These are phyloP conservation scores for Kwoniella shivajii DNA, from an alignment of 1,284 basidiomycete genomes.

Conservation along the genomic window DNA sequence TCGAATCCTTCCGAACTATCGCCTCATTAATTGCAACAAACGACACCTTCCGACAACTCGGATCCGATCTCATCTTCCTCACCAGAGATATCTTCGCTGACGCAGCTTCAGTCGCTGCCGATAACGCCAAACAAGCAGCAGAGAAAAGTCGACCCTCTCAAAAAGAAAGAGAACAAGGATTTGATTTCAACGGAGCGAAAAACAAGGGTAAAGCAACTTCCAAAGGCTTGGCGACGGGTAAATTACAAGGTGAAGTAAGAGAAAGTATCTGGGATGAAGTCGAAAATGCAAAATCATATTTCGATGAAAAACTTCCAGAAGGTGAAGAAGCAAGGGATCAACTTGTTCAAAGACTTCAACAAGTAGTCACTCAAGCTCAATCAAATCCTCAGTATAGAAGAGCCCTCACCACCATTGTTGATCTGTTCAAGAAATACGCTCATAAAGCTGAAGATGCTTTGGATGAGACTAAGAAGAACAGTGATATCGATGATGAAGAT, in stretches of 20 bases:
- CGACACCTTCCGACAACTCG: slow-evolving; percentile 52
- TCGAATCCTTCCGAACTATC: slow-evolving; percentile 54
- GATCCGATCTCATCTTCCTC: slow-evolving; percentile 54
- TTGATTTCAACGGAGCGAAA: slow-evolving; percentile 48
- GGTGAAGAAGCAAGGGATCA: slow-evolving; percentile 56
- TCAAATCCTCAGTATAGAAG: slow-evolving; percentile 53
- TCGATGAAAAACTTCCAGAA: slow-evolving; percentile 55
- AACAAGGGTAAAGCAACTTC: slow-evolving; percentile 51
- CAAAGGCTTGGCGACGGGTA: slow-evolving; percentile 45
- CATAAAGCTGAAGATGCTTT: slow-evolving; percentile 53
- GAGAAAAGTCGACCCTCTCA: slow-evolving; percentile 45
- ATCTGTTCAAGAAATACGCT: slow-evolving; percentile 56
- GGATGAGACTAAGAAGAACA: slow-evolving; percentile 50
- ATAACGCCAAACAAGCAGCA: slow-evolving; percentile 42
- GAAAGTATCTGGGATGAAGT: slow-evolving; percentile 41
- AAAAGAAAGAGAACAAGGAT: slow-evolving; percentile 47
- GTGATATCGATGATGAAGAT: slow-evolving; percentile 52
- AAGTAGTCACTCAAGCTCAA: slow-evolving; percentile 47
- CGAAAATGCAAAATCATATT: slow-evolving; percentile 47
- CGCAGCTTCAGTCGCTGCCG: slow-evolving; percentile 44
- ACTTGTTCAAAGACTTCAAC: slow-evolving; percentile 54
- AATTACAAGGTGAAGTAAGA: slow-evolving; percentile 43
- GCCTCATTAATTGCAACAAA: slow-evolving; percentile 54
- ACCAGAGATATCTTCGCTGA: slow-evolving; percentile 56
- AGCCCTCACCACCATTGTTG: slow-evolving; percentile 52